These are phyloP conservation scores for Batkoa obscura DNA, from an alignment of 371 early-diverging fungal genomes.

Conservation along the genomic window DNA sequence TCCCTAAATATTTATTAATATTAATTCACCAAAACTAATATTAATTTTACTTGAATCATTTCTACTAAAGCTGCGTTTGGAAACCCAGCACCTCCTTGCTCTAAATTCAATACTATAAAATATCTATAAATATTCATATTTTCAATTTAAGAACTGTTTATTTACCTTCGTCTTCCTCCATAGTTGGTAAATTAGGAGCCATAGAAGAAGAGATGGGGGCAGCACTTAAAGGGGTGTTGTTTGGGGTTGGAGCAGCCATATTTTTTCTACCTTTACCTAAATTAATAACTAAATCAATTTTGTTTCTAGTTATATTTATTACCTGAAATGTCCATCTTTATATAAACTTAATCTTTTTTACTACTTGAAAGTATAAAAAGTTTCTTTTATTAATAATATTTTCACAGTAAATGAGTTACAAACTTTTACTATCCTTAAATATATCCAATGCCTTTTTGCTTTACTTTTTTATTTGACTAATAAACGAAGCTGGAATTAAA, in stretches of 20 bases:
- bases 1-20: constrained; percentile 25
- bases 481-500: no score
- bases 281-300: no score
- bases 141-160: neutral
- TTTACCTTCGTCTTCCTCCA: constrained; percentile 17
- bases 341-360: no score
- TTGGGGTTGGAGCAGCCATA: constrained; percentile 55
- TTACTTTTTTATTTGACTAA: no score
- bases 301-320: no score
- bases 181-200: constrained; percentile 20
- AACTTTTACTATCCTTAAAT: no score
- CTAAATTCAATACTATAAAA: neutral
- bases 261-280: no score
- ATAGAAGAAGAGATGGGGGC: constrained; percentile 35
- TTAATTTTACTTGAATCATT: constrained; percentile 12
- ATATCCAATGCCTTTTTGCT: no score
- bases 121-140: neutral
- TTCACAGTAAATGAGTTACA: no score
- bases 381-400: no score
- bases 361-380: no score
- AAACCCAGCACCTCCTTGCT: neutral
- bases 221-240: constrained; percentile 49
- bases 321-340: no score
- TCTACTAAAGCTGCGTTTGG: neutral
- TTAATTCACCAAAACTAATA: constrained; percentile 23